Evolutionary conservation across 495 filamentous ascomycete genomes (phyloP).

Genomic region (Astrothelium macrocarpum): DNA sequence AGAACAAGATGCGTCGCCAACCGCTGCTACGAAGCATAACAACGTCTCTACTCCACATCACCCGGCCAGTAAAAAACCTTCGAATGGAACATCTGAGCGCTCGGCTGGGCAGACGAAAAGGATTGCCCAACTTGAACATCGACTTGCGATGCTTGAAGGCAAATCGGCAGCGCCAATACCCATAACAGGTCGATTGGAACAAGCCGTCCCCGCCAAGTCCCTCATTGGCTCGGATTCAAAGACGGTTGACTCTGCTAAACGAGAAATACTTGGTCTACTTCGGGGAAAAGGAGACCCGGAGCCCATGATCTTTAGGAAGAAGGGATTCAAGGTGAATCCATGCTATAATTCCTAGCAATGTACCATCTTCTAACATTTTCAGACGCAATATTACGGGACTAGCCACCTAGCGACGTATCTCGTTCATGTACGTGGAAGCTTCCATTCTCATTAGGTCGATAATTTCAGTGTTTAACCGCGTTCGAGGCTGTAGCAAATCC

Average conservation of each 20-base stretch:
- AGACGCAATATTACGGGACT: slow-evolving; percentile 13
- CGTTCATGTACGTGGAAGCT: slow-evolving; percentile 14
- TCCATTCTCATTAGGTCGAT: slow-evolving; percentile 8
- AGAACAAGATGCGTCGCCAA: not conserved
- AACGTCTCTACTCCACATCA: not conserved
- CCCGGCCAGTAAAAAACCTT: not conserved
- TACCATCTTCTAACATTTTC: not conserved
- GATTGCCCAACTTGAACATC: slow-evolving; percentile 5
- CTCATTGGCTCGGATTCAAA: not conserved
- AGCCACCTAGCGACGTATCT: slow-evolving; percentile 14
- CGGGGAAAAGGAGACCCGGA: not conserved
- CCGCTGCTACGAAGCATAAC: not conserved
- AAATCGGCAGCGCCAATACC: not conserved
- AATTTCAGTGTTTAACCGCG: not conserved
- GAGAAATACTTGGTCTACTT: not conserved
- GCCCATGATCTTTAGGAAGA: slow-evolving; percentile 1
- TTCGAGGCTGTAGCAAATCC: no score
- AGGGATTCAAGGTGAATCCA: slow-evolving; percentile 5
- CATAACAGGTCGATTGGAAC: not conserved
- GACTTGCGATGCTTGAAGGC: not conserved
- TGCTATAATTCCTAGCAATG: not conserved
- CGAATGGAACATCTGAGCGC: slow-evolving; percentile 9
- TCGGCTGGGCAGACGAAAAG: slow-evolving; percentile 4
- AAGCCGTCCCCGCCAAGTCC: not conserved
- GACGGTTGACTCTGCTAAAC: not conserved